A percentile compares a stretch with the other conserved stretches of the same genome.
These are phyloP conservation scores for Pseudogymnoascus sp. DNA, from an alignment of 2,329 filamentous ascomycete species.

Conservation along the genomic window DNA sequence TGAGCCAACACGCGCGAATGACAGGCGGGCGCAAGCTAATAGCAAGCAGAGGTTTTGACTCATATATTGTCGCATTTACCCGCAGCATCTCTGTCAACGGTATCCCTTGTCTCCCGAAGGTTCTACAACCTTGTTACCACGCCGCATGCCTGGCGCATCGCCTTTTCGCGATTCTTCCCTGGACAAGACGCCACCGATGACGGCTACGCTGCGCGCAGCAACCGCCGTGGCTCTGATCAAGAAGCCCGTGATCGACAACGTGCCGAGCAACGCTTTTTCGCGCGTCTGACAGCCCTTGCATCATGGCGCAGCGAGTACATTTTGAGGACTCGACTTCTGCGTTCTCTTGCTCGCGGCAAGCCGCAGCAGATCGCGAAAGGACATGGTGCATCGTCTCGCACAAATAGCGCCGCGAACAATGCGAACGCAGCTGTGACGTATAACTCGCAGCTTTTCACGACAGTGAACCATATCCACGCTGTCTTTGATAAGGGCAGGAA, in stretches of 20 bases:
- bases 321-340: conserved; percentile 72
- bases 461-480: conserved; percentile 73
- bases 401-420: conserved; percentile 45
- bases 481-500: conserved; percentile 69
- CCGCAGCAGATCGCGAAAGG: conserved; percentile 52
- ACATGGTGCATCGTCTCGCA: conserved; percentile 46
- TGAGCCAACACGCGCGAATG: conserved; percentile 36
- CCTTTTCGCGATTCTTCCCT: conserved; percentile 85
- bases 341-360: conserved; percentile 75
- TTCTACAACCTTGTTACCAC: conserved; percentile 84
- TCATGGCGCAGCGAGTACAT: conserved; percentile 97
- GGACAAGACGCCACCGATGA: conserved; percentile 53
- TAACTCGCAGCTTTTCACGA: conserved; percentile 72
- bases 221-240: conserved; percentile 36
- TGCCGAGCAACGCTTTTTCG: conserved; percentile 72
- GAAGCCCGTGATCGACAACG: conserved; percentile 49
- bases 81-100: conserved; percentile 71
- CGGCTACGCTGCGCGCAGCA: conserved; percentile 28
- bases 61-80: conserved; percentile 87
- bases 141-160: conserved; percentile 87
- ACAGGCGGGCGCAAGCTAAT: conserved; percentile 24
- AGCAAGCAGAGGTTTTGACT: conserved; percentile 70
- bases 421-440: conserved; percentile 74
- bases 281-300: conserved; percentile 72
- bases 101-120: conserved; percentile 78